phyloP scores from a whole-genome alignment of 2,329 filamentous ascomycete genomes.

The Dendryphion nanum region DNA sequence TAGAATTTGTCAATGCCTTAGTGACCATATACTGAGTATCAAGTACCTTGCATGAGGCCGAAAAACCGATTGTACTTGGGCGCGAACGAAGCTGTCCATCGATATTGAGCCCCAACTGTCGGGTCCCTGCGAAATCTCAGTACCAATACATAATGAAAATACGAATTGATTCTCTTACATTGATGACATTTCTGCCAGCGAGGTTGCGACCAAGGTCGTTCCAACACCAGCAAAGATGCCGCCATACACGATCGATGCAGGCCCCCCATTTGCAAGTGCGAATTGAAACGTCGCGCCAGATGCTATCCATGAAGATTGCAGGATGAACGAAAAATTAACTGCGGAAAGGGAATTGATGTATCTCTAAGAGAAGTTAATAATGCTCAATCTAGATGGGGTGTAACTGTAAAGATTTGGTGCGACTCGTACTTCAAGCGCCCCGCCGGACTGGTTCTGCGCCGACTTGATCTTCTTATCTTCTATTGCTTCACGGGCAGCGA shows the following conservation, averaged over 20 bases:
- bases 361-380: no score
- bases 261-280: conserved; percentile 27
- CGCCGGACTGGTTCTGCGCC: conserved; percentile 11
- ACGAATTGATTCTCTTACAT: no score
- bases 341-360: conserved; percentile 26
- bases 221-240: conserved; percentile 24
- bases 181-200: conserved; percentile 28
- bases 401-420: no score
- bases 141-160: no score
- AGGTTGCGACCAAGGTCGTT: conserved; percentile 30
- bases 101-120: conserved; percentile 33
- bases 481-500: conserved; percentile 13
- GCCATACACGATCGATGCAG: conserved; percentile 29
- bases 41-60: conserved; percentile 28
- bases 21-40: background rate
- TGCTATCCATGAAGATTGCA: conserved; percentile 25
- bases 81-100: conserved; percentile 30
- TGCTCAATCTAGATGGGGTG: no score
- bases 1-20: conserved; percentile 26
- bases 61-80: conserved; percentile 22
- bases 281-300: conserved; percentile 27
- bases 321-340: conserved; percentile 23
- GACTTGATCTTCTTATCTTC: conserved; percentile 11
- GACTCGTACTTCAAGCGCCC: conserved; percentile 17
- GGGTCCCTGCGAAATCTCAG: conserved; percentile 29